Base-by-base conservation (phyloP, 176 grass and related monocot species). In the Avena atlantica region DNA sequence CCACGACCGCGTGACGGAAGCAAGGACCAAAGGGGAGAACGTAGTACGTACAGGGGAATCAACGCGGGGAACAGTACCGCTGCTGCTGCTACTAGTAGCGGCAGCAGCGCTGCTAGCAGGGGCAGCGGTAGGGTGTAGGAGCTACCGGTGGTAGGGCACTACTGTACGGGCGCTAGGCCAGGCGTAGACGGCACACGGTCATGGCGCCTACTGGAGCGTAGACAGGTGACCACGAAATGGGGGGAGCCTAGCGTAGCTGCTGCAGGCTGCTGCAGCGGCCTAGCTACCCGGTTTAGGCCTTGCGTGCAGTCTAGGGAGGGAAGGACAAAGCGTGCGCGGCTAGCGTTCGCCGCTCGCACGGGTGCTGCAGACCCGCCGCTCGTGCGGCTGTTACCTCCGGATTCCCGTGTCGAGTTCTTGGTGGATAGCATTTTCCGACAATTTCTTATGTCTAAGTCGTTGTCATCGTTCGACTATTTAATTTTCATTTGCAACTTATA, bases 1-100 rank as follows among this genome's bases (percentile, higher is more conserved):
- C 50, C 49, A 57, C 21, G 49, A 49, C 87, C 50, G 67, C 23
- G 50, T 88, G 74, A 88, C 64, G 52, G 49, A 8, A 20, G 87
- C 23, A 2, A 44, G 21, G 56, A 53, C 11, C 53, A 51, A 31
- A 45, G 44, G 24, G 12, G 3, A 17, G 58, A 7, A 29, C 24
- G 24, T 23, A 8, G 24, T 23, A 8, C 11, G 16, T 19, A 25
- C n/a, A 15, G n/a, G 9, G 19, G 48, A 57, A 53, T 74, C 79
- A 25, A 52, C 78, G 37, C 12, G 25, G n/a, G 6, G 25, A 63
- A 63, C 44, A 61, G 9, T 53, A 31, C 20, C 70, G 3, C 21
- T 62, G 20, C 15, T 65, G 25, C n/a, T 62, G 8, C 60, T 7
- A 29, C 7, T 9, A 21, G 57, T 60, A 21, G 17, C 57, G 14